phyloP scores from a whole-genome alignment of 768 basidiomycete genomes.

The Mycena galericulata region DNA sequence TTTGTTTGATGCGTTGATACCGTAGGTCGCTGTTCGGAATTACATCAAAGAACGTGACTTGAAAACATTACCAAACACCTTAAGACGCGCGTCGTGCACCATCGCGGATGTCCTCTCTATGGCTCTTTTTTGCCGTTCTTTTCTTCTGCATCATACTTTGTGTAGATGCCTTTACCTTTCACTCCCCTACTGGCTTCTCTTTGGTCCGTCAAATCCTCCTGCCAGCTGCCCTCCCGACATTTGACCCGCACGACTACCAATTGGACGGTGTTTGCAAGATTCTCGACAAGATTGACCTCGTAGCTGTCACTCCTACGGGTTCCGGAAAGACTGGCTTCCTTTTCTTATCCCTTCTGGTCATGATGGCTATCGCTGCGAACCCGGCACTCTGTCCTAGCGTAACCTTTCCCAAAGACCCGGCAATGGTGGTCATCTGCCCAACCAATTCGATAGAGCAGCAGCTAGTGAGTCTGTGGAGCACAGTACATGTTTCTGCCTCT shows the following conservation, averaged over 20 bases:
- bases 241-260: neutral
- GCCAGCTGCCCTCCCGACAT: neutral
- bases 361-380: neutral
- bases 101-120: no score
- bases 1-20: neutral
- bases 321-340: constrained; percentile 1
- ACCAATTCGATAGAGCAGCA: no score
- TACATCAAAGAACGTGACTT: neutral
- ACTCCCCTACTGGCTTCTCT: neutral
- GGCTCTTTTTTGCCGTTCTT: neutral
- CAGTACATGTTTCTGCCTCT: neutral
- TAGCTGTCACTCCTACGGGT: neutral
- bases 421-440: no score
- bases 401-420: no score
- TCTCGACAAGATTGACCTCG: neutral
- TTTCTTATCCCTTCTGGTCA: neutral
- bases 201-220: neutral
- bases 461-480: neutral
- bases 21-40: neutral
- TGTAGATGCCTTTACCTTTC: neutral
- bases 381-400: neutral
- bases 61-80: neutral
- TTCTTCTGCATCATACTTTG: neutral
- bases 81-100: no score
- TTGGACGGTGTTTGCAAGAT: neutral